These are phyloP conservation scores for Thraustochytrium sp. DNA, from an alignment of 352 stramenopile genomes.

Conservation along the genomic window DNA sequence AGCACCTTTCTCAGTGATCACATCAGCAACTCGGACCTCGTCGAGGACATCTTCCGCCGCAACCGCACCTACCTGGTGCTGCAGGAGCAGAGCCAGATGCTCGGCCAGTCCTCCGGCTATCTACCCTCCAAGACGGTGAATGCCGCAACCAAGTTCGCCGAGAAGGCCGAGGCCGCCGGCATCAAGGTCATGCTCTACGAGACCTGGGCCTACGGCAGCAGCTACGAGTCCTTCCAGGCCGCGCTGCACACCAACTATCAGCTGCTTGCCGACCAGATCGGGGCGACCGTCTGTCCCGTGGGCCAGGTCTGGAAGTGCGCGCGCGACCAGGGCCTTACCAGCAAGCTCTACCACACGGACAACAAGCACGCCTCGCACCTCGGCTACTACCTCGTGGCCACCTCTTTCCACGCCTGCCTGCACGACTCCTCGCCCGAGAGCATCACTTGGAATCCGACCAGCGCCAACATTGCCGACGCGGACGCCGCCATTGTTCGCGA, in stretches of 20 bases:
- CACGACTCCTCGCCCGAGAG: background rate
- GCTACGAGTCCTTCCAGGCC: background rate
- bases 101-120: background rate
- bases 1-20: background rate
- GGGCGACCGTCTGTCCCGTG: background rate
- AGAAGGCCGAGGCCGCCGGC: background rate
- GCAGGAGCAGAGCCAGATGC: background rate
- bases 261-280: background rate
- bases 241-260: background rate
- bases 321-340: background rate
- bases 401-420: background rate
- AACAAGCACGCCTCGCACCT: constrained; percentile 6
- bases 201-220: background rate
- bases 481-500: background rate
- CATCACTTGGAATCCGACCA: background rate
- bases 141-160: background rate
- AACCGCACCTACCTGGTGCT: background rate
- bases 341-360: background rate
- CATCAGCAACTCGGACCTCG: background rate
- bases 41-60: background rate
- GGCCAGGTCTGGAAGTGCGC: background rate
- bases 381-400: background rate
- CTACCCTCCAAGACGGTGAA: background rate
- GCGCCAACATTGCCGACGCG: background rate
- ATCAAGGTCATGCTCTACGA: constrained; percentile 6